Base-by-base conservation (phyloP, 345 rosid genomes). In the Syzygium oleosum region DNA sequence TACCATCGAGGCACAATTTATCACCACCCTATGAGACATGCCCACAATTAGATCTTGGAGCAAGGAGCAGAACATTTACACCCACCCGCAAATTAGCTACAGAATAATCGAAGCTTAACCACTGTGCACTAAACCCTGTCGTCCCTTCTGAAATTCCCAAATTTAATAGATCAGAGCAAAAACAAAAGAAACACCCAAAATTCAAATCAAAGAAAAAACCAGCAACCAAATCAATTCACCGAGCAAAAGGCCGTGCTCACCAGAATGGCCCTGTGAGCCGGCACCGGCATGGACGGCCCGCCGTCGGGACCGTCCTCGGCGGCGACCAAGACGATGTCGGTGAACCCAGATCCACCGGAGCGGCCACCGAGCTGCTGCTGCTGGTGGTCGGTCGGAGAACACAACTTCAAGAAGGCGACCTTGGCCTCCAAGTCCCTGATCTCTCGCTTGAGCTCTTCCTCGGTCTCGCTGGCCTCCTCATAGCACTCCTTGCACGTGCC, bases 401-500 rank as follows among this genome's bases (percentile, higher is more conserved):
- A 92, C 84, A 94, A 90, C 43, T 95, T 91, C 87, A 96, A 90
- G 88, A 97, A 97, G 84, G 90, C 63, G 27, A 97, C 5, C 55
- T 84, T 87, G 85, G 88, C 52, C 88, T 84, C 86, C 61, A 88
- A 52, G n/a, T 88, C 90, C 73, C 63, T 15, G 86, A 86, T 88
- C 88, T 89, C 90, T 43, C 51, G 73, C 88, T 51, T 87, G 85
- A 89, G 88, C 63, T 87, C 88, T 25, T 87, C 90, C 79, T 89
- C 85, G 85, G 87, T 87, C 89, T 89, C 93, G 87, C 93, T 92
- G 21, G 95, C 98, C 87, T 92, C 93, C 65, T 91, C 94, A 86
- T 92, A 93, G 87, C 94, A 95, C 89, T 93, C 95, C 89, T 94
- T 94, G 90, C 97, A 95, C 23, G 95, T 95, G 29, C 98, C 97